Conservation (phyloP, 1,284 basidiomycete species). For the Retiboletus flavoniger region DNA sequence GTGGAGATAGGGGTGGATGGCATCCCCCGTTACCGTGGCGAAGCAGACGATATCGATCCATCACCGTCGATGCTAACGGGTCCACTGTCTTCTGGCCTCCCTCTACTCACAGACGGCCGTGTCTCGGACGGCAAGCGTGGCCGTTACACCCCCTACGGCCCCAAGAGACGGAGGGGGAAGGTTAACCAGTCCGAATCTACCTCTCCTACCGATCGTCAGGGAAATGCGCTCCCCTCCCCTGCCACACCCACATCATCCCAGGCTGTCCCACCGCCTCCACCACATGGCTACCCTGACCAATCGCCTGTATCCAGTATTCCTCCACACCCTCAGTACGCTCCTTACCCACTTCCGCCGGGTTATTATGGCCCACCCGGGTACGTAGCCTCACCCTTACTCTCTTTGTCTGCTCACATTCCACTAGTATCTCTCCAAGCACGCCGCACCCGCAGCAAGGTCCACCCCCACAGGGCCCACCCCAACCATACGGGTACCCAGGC, state of each 20-base stretch:
- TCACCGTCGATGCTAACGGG: constrained; percentile 49
- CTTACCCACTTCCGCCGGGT: constrained; percentile 25
- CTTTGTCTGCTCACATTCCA: constrained; percentile 10
- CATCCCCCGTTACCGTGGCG: constrained; percentile 74
- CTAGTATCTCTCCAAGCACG: constrained; percentile 24
- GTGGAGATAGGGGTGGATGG: constrained; percentile 84
- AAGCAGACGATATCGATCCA: constrained; percentile 64
- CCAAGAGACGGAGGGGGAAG: constrained; percentile 40
- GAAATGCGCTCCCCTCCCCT: constrained; percentile 28
- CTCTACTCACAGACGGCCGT: constrained; percentile 51
- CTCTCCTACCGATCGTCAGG: constrained; percentile 32
- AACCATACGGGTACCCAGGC: constrained; percentile 29
- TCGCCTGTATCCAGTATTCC: constrained; percentile 22
- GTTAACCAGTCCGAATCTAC: constrained; percentile 25
- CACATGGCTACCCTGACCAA: constrained; percentile 28
- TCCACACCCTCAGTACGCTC: constrained; percentile 28
- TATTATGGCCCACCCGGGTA: constrained; percentile 32
- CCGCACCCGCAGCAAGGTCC: constrained; percentile 25
- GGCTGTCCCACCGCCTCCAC: constrained; percentile 21
- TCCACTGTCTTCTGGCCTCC: constrained; percentile 50
- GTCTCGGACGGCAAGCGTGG: constrained; percentile 46
- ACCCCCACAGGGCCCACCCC: constrained; percentile 10
- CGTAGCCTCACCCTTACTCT: background rate
- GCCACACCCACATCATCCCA: constrained; percentile 33
- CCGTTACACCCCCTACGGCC: constrained; percentile 53